phyloP scores from a whole-genome alignment of 768 basidiomycete species.

The Heimioporus sp. region DNA sequence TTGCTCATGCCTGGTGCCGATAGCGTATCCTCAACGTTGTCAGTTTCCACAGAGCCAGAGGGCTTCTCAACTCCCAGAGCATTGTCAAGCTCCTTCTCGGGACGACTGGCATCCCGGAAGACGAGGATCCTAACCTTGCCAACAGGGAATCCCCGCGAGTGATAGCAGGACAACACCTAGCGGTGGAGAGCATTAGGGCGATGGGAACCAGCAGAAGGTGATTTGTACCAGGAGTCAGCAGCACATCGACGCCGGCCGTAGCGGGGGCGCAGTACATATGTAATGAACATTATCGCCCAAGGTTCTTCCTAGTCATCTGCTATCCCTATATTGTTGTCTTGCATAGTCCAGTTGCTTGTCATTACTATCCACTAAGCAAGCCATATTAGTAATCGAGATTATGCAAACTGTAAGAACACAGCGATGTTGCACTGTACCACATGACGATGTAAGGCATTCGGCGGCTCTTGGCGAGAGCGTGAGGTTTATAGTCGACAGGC shows the following conservation, averaged over 20 bases:
- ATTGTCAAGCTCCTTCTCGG: constrained; percentile 21
- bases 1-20: background rate
- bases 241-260: background rate
- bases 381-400: too few relatives aligned
- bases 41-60: constrained; percentile 24
- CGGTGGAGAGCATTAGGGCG: constrained; percentile 12
- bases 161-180: constrained; percentile 8
- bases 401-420: too few relatives aligned
- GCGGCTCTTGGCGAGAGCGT: too few relatives aligned
- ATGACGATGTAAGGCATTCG: too few relatives aligned
- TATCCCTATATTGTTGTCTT: too few relatives aligned
- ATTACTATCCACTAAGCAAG: too few relatives aligned
- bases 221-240: background rate
- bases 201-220: constrained; percentile 1
- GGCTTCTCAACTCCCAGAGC: constrained; percentile 16
- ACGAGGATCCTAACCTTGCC: constrained; percentile 19
- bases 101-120: constrained; percentile 13
- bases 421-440: too few relatives aligned
- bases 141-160: constrained; percentile 11
- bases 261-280: too few relatives aligned
- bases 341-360: too few relatives aligned
- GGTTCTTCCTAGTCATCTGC: too few relatives aligned
- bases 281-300: too few relatives aligned
- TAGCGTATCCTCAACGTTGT: constrained; percentile 21
- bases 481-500: too few relatives aligned